phyloP scores from a whole-genome alignment of 1,139 yeast species.

The Hyphopichia pseudoburtonii region DNA sequence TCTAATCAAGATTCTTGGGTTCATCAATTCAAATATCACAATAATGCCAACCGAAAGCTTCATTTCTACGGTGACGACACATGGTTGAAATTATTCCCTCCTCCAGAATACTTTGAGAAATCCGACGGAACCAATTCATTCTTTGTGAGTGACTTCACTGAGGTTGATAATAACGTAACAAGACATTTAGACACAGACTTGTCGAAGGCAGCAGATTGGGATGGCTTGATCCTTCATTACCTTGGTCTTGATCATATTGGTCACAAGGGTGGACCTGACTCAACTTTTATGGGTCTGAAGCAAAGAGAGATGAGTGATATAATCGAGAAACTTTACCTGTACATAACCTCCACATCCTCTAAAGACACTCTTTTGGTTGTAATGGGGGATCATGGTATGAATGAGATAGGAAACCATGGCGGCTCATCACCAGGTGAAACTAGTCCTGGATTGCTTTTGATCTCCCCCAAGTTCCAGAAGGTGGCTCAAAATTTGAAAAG shows the following conservation, averaged over 20 bases:
- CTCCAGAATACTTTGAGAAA: constrained; percentile 54
- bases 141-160: constrained; percentile 90
- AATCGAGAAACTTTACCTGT: constrained; percentile 51
- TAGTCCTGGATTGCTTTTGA: constrained; percentile 72
- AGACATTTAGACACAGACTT: constrained; percentile 71
- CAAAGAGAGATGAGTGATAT: constrained; percentile 84
- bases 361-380: constrained; percentile 69
- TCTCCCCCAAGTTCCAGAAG: constrained; percentile 57
- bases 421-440: constrained; percentile 94
- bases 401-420: constrained; percentile 91
- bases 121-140: constrained; percentile 91
- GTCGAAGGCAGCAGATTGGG: constrained; percentile 55
- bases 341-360: constrained; percentile 19
- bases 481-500: constrained; percentile 22
- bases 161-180: constrained; percentile 91
- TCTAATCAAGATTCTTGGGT: constrained; percentile 87
- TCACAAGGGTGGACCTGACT: constrained; percentile 89
- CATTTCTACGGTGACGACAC: constrained; percentile 97
- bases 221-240: constrained; percentile 82
- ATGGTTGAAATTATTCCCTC: constrained; percentile 85
- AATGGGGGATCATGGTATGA: constrained; percentile 97
- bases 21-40: constrained; percentile 51
- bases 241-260: constrained; percentile 96
- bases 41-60: constrained; percentile 41
- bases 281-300: constrained; percentile 75